These are phyloP conservation scores for Hura crepitans DNA, from an alignment of 441 rosid species.

Conservation along the genomic window DNA sequence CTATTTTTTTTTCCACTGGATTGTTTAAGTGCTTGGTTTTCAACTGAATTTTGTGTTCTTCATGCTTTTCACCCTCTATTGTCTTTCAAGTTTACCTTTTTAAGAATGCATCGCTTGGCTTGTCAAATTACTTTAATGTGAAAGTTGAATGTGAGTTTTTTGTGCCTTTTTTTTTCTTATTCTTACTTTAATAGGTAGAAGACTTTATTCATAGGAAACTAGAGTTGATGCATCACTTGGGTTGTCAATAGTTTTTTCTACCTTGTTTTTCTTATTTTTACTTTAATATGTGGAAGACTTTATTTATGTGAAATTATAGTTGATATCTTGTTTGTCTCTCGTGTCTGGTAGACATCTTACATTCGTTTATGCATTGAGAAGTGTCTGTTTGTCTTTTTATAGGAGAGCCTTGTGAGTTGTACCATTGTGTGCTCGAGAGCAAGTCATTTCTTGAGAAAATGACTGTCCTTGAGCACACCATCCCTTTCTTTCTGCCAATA, in stretches of 20 bases:
- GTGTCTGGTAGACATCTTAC: slow-evolving; percentile 5
- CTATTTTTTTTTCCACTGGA: background rate
- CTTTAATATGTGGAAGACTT: background rate
- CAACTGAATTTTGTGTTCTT: background rate
- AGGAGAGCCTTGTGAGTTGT: slow-evolving; percentile 87
- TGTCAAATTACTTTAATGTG: background rate
- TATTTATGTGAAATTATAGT: background rate
- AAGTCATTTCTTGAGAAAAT: slow-evolving; percentile 93
- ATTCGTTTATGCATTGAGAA: slow-evolving; percentile 15
- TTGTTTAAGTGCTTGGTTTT: background rate
- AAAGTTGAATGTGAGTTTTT: background rate
- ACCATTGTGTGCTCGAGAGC: slow-evolving; percentile 90
- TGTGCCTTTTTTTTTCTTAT: too few relatives aligned
- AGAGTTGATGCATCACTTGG: too few relatives aligned
- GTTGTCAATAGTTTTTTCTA: too few relatives aligned
- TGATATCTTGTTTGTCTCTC: background rate
- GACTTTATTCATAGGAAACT: background rate
- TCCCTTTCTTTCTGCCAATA: slow-evolving; percentile 90
- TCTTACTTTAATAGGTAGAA: background rate
- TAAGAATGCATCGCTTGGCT: background rate
- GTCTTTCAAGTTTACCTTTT: background rate
- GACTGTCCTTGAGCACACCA: slow-evolving; percentile 86
- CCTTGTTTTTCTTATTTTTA: too few relatives aligned
- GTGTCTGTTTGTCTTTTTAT: slow-evolving; percentile 20
- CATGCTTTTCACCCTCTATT: background rate